Base-by-base conservation (phyloP, 2,329 filamentous ascomycete species). In the Cadophora sp. region DNA sequence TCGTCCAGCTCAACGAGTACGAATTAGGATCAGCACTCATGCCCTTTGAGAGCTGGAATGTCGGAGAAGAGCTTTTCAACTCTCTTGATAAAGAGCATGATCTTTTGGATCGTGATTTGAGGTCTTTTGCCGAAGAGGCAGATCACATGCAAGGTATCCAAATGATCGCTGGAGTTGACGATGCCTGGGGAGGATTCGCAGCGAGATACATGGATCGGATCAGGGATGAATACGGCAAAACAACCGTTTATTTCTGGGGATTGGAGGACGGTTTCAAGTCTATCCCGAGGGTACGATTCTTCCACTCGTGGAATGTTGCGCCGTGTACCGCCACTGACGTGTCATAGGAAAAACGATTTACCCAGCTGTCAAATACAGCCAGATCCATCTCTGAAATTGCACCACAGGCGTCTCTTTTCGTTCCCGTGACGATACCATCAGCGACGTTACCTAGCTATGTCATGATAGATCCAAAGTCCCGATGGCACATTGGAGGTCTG, bases 71-170 rank as follows among this genome's bases (percentile, higher is more conserved):
- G 55, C 84, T 97, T 6, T 97, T 94, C 72, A 80, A 82, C 22
- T 83, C 84, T 3, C 82, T 94, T 8, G 91, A 95, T 77, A 89
- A 87, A 75, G 93, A 97, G 74, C 88, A 94, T 72, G 95, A 97
- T 73, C 79, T 98, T 5, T 82, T 97, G 4, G 96, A 99, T 76
- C 87, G 94, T n/a, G 95, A 99, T 77, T 82, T 97, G 71, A 85
- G 96, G 45, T 89, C 89, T 0, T 97, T 97, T 76, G 87, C 90
- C 2, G 96, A 99, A 80, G 96, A 98, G 79, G 96, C 94, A 71
- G 96, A 99, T 78, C 89, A 93, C 64, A 85, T 98, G 80, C 94
- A 97, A 79, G 95, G 91, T 0, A 83, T 99, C 20, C 95, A 98
- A 77, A 77, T 94, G 13, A 86, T 94, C 68, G 83, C 89, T 2